phyloP scores from a whole-genome alignment of 805 yeast genomes.

The Metschnikowia gelsemii region DNA sequence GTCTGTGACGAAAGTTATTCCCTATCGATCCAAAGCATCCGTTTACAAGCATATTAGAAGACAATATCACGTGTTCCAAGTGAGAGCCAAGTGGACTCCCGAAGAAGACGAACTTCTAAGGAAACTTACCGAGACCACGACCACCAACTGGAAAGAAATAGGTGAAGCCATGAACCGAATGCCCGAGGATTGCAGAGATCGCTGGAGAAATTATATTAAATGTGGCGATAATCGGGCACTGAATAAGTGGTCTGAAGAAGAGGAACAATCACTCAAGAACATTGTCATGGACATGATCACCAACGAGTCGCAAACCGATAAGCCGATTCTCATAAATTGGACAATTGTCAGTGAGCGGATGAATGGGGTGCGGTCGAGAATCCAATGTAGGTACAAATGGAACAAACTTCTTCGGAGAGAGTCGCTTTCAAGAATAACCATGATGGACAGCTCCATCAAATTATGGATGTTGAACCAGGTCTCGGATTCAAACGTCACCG shows the following conservation, averaged over 20 bases:
- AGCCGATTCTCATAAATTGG: conserved; percentile 70
- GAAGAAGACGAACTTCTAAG: conserved; percentile 74
- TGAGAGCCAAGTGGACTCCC: conserved; percentile 86
- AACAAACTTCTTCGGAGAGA: conserved; percentile 71
- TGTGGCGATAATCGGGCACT: conserved; percentile 77
- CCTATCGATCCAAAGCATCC: conserved; percentile 83
- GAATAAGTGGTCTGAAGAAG: conserved; percentile 77
- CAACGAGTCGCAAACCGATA: conserved; percentile 19
- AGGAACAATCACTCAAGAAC: conserved; percentile 60
- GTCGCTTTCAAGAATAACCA: conserved; percentile 29
- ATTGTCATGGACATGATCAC: conserved; percentile 52
- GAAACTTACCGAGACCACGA: conserved; percentile 60
- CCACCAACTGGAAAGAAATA: conserved; percentile 85
- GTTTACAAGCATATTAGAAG: conserved; percentile 91
- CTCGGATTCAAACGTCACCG: conserved; percentile 26
- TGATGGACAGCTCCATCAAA: conserved; percentile 35
- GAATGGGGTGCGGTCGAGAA: conserved; percentile 86
- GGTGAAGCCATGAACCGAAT: conserved; percentile 81
- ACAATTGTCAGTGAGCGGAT: conserved; percentile 84
- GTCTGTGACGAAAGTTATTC: conserved; percentile 70
- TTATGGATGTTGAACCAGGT: conserved; percentile 39
- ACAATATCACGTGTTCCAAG: conserved; percentile 81
- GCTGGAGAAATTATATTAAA: conserved; percentile 94
- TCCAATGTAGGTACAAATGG: conserved; percentile 96
- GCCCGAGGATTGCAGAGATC: conserved; percentile 97